These are phyloP conservation scores for Heritiera littoralis DNA, from an alignment of 345 rosid genomes.

Conservation along the genomic window DNA sequence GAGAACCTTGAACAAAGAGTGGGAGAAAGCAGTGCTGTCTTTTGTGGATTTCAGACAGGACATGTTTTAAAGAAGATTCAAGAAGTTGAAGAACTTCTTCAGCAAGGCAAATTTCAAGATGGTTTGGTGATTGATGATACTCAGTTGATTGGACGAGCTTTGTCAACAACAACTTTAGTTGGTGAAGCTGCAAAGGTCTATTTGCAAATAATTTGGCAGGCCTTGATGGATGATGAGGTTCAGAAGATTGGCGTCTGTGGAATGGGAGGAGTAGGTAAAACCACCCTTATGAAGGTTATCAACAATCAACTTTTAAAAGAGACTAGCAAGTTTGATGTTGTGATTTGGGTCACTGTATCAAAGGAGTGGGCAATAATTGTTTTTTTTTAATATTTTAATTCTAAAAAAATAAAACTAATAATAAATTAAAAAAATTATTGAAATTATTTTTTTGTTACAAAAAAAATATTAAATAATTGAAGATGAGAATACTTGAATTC, in stretches of 20 bases:
- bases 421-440: too few relatives aligned
- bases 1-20: background rate
- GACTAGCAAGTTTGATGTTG: background rate
- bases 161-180: too few relatives aligned
- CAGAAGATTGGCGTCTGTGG: constrained; percentile 24
- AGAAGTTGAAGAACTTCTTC: background rate
- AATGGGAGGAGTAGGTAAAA: constrained; percentile 21
- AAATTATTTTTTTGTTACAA: too few relatives aligned
- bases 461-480: too few relatives aligned
- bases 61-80: background rate
- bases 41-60: background rate
- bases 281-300: background rate
- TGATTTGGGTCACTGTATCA: constrained; percentile 27
- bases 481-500: too few relatives aligned
- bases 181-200: background rate
- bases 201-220: background rate
- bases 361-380: too few relatives aligned
- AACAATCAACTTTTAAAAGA: constrained; percentile 3
- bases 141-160: too few relatives aligned
- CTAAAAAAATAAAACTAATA: too few relatives aligned
- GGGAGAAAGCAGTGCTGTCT: background rate
- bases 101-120: too few relatives aligned
- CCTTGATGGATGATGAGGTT: background rate
- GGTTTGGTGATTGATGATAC: too few relatives aligned
- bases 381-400: too few relatives aligned